A percentile compares a stretch with the other conserved stretches of the same genome.
Evolutionary conservation across 2,329 filamentous ascomycete genomes (phyloP).

Genomic region (Metarhizium brunneum): DNA sequence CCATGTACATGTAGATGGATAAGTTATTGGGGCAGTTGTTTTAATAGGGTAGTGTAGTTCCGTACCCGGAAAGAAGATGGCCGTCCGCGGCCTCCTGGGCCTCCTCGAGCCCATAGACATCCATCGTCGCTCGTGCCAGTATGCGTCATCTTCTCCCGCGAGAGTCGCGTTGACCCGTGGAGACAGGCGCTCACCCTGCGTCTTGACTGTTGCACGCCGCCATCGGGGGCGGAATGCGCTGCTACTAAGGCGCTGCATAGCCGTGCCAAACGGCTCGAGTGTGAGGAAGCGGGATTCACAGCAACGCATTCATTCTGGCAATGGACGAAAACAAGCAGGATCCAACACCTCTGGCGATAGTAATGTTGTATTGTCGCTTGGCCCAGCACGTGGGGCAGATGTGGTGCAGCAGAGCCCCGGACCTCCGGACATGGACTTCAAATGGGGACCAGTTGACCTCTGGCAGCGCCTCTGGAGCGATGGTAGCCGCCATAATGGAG

Average conservation of each 20-base stretch:
- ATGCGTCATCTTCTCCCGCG: conserved; percentile 9
- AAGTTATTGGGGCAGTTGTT: too few relatives aligned
- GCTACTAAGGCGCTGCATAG: conserved; percentile 22
- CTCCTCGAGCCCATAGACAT: conserved; percentile 20
- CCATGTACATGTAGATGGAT: not conserved
- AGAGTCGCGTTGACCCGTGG: not conserved
- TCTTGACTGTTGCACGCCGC: conserved; percentile 4
- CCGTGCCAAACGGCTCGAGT: conserved; percentile 15
- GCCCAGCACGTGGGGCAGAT: not conserved
- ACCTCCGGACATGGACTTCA: not conserved
- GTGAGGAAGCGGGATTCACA: conserved; percentile 1
- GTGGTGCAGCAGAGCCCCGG: not conserved
- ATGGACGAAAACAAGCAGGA: not conserved
- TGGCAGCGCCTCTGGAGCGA: too few relatives aligned
- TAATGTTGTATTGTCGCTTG: not conserved
- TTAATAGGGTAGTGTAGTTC: not conserved
- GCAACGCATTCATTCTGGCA: conserved; percentile 8
- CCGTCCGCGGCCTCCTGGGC: conserved; percentile 36
- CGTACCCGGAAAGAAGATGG: conserved; percentile 51
- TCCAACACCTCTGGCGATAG: not conserved
- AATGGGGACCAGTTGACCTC: too few relatives aligned
- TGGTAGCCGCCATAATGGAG: not conserved
- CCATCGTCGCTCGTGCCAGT: not conserved
- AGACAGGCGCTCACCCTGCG: not conserved
- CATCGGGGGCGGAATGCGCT: conserved; percentile 19